phyloP scores from a whole-genome alignment of 192 early-diverging fungal genomes.

The Entomortierella lignicola region DNA sequence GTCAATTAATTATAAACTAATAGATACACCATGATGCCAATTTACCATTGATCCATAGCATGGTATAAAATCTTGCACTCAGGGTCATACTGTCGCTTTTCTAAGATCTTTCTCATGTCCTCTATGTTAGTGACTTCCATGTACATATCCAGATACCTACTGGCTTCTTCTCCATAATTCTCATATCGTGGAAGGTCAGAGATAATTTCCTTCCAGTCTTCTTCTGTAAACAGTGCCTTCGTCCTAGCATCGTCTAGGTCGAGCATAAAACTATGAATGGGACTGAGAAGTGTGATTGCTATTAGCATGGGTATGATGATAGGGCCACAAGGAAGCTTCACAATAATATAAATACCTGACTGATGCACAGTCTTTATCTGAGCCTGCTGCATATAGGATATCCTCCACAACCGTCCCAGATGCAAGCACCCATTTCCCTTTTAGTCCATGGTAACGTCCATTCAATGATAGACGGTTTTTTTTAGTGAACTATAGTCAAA shows the following conservation, averaged over 20 bases:
- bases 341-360: slow-evolving; percentile 46
- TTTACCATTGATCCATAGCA: slow-evolving; percentile 40
- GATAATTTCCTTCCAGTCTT: slow-evolving; percentile 33
- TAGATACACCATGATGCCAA: slow-evolving; percentile 6
- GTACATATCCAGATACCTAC: slow-evolving; percentile 18
- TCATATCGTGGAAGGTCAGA: slow-evolving; percentile 21
- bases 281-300: slow-evolving; percentile 22
- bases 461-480: slow-evolving; percentile 34
- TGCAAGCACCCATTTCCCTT: slow-evolving; percentile 31
- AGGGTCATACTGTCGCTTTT: slow-evolving; percentile 28
- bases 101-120: slow-evolving; percentile 12
- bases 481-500: slow-evolving; percentile 43
- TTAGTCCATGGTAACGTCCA: slow-evolving; percentile 21
- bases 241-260: slow-evolving; percentile 23
- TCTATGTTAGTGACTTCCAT: slow-evolving; percentile 30
- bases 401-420: slow-evolving; percentile 38
- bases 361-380: slow-evolving; percentile 22
- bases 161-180: slow-evolving; percentile 20
- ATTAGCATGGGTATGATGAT: slow-evolving; percentile 17
- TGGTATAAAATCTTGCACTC: slow-evolving; percentile 34
- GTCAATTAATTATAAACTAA: slow-evolving; percentile 28
- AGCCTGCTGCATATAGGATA: slow-evolving; percentile 37
- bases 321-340: slow-evolving; percentile 18
- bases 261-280: slow-evolving; percentile 32
- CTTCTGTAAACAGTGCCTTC: slow-evolving; percentile 22